phyloP scores from a whole-genome alignment of 768 basidiomycete species.

The Cyclocybe cylindracea region DNA sequence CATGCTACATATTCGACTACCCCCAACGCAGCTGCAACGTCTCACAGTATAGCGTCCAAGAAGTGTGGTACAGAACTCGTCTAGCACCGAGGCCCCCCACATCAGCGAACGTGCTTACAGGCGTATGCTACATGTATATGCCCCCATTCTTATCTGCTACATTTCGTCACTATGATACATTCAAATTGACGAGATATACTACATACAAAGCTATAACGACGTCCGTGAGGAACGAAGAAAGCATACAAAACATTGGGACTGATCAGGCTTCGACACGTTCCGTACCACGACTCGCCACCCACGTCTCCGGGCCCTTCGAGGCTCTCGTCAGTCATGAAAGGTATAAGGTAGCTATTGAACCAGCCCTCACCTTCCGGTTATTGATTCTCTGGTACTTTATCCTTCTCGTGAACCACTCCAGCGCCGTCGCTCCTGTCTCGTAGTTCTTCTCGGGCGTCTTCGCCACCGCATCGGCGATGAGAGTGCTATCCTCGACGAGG shows the following conservation, averaged over 20 bases:
- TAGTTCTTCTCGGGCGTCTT: constrained; percentile 38
- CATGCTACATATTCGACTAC: too few species aligned
- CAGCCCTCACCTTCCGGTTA: constrained; percentile 37
- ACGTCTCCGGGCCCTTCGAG: constrained; percentile 43
- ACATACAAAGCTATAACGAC: too few species aligned
- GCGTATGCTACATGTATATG: too few species aligned
- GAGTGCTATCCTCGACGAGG: constrained; percentile 48
- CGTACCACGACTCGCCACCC: constrained; percentile 48
- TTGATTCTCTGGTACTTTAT: constrained; percentile 46
- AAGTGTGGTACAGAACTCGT: too few species aligned
- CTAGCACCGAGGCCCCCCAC: too few species aligned
- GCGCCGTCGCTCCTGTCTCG: constrained; percentile 35
- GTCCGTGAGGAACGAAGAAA: too few species aligned
- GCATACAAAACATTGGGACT: not conserved
- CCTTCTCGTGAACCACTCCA: constrained; percentile 46
- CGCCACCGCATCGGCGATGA: constrained; percentile 46
- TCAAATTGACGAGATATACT: too few species aligned
- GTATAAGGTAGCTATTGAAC: not conserved
- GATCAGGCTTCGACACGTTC: constrained; percentile 24
- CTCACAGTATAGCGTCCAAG: too few species aligned
- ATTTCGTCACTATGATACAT: too few species aligned
- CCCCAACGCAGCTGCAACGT: too few species aligned
- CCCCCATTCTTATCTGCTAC: too few species aligned
- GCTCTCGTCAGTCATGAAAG: not conserved
- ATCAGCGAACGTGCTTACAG: too few species aligned